Percentiles rank a stretch among this genome's conserved stretches.
phyloP scores from a whole-genome alignment of 257 asterid species.

The Solanum bulbocastanum region DNA sequence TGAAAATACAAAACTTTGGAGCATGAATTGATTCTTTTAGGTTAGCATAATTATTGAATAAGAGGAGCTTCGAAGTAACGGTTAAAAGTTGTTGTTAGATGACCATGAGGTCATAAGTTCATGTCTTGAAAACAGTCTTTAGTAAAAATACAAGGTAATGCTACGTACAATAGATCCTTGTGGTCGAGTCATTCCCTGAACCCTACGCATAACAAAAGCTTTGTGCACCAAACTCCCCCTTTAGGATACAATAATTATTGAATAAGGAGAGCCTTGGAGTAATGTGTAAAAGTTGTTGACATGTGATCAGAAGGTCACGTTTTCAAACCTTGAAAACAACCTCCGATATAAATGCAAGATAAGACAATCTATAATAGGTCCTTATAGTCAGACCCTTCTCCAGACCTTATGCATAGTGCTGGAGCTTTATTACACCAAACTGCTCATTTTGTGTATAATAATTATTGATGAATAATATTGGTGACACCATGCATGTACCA shows the following conservation, averaged over 20 bases:
- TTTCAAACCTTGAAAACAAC: not conserved
- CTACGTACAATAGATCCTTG: not conserved
- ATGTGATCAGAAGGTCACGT: not conserved
- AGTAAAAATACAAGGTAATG: too few relatives aligned
- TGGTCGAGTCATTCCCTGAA: not conserved
- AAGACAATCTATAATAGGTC: too few relatives aligned
- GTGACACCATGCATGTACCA: not conserved
- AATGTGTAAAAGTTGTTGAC: not conserved
- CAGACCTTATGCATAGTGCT: too few relatives aligned
- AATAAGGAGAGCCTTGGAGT: not conserved
- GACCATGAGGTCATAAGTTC: not conserved
- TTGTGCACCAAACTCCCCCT: not conserved
- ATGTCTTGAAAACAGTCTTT: not conserved
- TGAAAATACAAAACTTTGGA: not conserved
- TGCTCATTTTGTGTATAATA: too few relatives aligned
- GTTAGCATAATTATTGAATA: not conserved
- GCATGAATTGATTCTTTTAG: not conserved
- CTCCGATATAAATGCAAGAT: too few relatives aligned
- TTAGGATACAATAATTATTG: too few relatives aligned
- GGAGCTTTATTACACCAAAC: too few relatives aligned
- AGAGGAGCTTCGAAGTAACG: not conserved
- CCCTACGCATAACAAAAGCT: not conserved
- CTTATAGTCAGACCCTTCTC: too few relatives aligned
- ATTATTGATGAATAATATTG: too few relatives aligned
- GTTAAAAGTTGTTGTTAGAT: accelerated